Percentiles rank a stretch among this genome's conserved stretches.
Conservation (phyloP, 352 stramenopile species). For the Thraustochytrium sp. region DNA sequence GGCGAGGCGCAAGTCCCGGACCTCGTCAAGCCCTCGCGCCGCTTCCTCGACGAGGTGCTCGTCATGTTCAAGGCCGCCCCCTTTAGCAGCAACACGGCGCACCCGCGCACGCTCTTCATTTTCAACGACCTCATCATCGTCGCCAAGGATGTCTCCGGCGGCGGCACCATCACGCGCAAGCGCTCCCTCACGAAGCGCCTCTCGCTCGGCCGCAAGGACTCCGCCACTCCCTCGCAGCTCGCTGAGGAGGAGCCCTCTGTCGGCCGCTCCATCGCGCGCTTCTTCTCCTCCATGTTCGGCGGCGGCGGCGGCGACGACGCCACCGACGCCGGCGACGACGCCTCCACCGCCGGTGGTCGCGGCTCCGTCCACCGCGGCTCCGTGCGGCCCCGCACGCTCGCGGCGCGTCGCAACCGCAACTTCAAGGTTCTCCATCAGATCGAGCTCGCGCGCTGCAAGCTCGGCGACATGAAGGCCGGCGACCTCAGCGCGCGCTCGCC, state of each 20-base stretch:
- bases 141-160: not conserved
- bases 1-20: slow-evolving; percentile 4
- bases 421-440: slow-evolving; percentile 20
- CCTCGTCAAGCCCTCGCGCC: slow-evolving; percentile 1
- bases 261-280: not conserved
- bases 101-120: slow-evolving; percentile 20
- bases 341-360: not conserved
- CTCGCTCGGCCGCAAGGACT: not conserved
- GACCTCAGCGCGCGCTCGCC: not conserved
- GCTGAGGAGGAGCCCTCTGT: not conserved
- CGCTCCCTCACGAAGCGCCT: not conserved
- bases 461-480: not conserved
- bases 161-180: not conserved
- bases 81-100: not conserved
- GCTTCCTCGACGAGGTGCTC: not conserved
- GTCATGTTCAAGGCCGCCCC: not conserved
- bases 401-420: not conserved
- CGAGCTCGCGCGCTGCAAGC: not conserved
- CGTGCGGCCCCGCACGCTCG: not conserved
- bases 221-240: not conserved
- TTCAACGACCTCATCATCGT: slow-evolving; percentile 35
- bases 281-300: not conserved
- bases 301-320: not conserved
- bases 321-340: not conserved
- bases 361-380: not conserved